Base-by-base conservation (phyloP, 1,284 basidiomycete genomes). In the Sphaerobolus stellatus region DNA sequence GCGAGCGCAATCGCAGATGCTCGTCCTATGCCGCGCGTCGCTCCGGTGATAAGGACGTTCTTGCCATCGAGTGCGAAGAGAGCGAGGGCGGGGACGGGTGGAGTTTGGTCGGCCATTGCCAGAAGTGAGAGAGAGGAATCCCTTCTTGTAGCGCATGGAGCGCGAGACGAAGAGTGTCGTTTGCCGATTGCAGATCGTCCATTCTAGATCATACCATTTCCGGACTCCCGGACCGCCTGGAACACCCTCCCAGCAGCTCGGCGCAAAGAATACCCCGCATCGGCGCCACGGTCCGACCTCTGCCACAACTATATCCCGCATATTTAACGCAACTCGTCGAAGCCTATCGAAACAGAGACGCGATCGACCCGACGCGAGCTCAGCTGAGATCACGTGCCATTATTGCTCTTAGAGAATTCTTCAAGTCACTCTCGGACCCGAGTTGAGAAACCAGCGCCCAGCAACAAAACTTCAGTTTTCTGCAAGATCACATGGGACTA, bases 1-100 rank as follows among this genome's bases (percentile, higher is more conserved):
- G 86, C 87, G 52, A 91, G 76, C 20, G 88, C 88, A 34, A 88
- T 65, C 2, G 86, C 86, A 66, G 83, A 85, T 7, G 84, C 83
- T 48, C 83, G 83, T 50, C 88, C 88, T 62, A 90, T 91, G 45
- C 88, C 85, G 67, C 84, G 73, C 18, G 84, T 81, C 41, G 82
- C 84, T 57, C 86, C 87, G 43, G 88, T 90, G 64, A 90, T 79
- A 69, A 90, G 80, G 33, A 78, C 84, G 56, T 79, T 84, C 63
- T 81, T 74, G 52, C 80, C 79, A 9, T 68, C 66, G 63, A 89
- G 78, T 57, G 78, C 76, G 68, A 89, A 90, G 44, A 89, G 77
- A 46, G 74, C 68, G 58, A 70, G 77, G 20, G 80, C 73, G 53
- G 77, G 70, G 41, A 77, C 44, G 28, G 62, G 43, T n/a, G 77